Base-by-base conservation (phyloP, 129 eudicot genomes). In the Artemisia argyi region DNA sequence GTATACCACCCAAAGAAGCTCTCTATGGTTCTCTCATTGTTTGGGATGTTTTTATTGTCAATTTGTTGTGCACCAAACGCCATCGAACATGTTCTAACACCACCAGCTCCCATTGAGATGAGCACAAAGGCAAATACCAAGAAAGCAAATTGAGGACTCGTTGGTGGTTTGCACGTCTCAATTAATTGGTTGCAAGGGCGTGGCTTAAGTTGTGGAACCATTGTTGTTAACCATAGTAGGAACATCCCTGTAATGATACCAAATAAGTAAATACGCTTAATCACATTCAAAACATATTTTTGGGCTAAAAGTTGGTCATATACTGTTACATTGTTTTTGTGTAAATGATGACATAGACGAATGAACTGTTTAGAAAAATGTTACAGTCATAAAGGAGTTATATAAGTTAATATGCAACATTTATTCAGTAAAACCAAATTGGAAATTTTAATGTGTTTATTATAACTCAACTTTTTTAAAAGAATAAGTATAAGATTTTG, bases 41-140 rank as follows among this genome's bases (percentile, higher is more conserved):
- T 71, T 3, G 81, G 79, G 47, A 80, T 78, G 8, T 76, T 64
- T 54, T 61, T 76, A 10, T 70, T 68, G 73, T 80, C 85, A 5
- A 90, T 61, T 54, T 90, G 96, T 73, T 90, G 86, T 12, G 91
- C 94, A 1, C 91, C 95, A 79, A 87, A 87, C 5, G 95, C 91
- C 24, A 84, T 63, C 52, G 97, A 90, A 68, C 91, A 85, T 7
- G 97, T 80, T 64, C 95, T 81, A n/a, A 90, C 73, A 16, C 97
- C 97, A 47, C 97, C 97, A 15, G 89, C 95, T 47, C 97, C 97
- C 32, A 90, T 61, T 8, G 97, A 90, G 78, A 90, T 90, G 61
- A 90, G 65, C n/a, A 72, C 62, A 14, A 85, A 90, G 44, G 95
- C 79, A 24, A 80, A 77, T n/a, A 85, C 17, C 65, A 90, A 61